These are phyloP conservation scores for Umbelopsis sp. DNA, from an alignment of 371 early-diverging fungal species.

Conservation along the genomic window DNA sequence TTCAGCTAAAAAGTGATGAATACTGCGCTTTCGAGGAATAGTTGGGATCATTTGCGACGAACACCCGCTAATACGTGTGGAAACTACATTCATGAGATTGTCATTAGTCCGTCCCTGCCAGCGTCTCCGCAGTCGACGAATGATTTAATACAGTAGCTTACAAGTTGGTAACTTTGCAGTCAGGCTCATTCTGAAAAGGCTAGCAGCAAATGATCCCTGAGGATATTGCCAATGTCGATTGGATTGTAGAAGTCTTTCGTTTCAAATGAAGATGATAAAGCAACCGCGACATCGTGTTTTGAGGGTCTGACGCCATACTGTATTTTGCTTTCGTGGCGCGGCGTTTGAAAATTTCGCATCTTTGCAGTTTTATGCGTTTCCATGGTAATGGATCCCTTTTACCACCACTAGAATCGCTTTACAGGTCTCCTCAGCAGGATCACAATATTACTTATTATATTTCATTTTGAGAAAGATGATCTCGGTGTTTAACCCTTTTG, in stretches of 20 bases:
- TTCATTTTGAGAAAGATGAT: no score
- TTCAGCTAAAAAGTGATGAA: background rate
- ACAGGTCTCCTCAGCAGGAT: no score
- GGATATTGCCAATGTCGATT: background rate
- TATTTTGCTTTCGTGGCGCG: background rate
- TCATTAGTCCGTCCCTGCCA: background rate
- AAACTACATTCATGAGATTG: background rate
- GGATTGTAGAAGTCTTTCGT: background rate
- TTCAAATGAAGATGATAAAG: background rate
- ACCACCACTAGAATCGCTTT: no score
- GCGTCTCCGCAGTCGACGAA: background rate
- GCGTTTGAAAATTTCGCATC: background rate
- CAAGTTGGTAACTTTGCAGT: background rate
- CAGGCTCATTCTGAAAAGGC: background rate
- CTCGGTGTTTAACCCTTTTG: no score
- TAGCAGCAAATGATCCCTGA: slow-evolving; percentile 10
- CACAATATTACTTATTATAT: no score
- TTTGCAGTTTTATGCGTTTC: background rate
- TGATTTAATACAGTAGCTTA: background rate
- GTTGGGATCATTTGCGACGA: slow-evolving; percentile 2
- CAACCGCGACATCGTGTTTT: background rate
- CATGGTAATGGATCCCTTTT: no score
- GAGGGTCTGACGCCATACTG: background rate
- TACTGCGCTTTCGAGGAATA: background rate
- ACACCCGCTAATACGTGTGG: background rate